These are phyloP conservation scores for Adenanthera pavonina DNA, from an alignment of 306 rosid genomes.

Conservation along the genomic window DNA sequence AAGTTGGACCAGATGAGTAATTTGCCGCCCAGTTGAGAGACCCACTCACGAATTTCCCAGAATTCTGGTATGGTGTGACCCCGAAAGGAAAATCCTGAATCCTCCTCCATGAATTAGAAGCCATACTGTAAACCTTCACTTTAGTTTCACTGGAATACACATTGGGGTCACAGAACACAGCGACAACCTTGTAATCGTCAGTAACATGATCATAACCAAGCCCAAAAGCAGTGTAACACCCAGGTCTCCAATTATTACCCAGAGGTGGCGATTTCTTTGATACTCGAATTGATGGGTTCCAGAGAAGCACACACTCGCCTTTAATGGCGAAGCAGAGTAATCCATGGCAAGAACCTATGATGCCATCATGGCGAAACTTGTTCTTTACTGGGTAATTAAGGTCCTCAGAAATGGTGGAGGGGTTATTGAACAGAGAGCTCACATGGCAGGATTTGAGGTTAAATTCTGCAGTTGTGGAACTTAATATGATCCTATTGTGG, in stretches of 20 bases:
- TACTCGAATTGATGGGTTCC: slow-evolving; percentile 18
- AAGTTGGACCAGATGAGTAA: slow-evolving; percentile 5
- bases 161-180: slow-evolving; percentile 23
- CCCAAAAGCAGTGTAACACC: slow-evolving; percentile 33
- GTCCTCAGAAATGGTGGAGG: slow-evolving; percentile 3
- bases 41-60: slow-evolving; percentile 34
- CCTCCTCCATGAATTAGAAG: slow-evolving; percentile 16
- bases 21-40: slow-evolving; percentile 22
- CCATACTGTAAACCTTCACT: neutral
- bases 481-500: slow-evolving; percentile 10
- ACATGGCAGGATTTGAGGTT: slow-evolving; percentile 10
- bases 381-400: slow-evolving; percentile 27
- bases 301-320: slow-evolving; percentile 18
- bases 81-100: slow-evolving; percentile 34
- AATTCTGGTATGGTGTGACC: neutral
- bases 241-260: slow-evolving; percentile 28
- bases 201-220: neutral
- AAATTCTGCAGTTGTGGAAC: slow-evolving; percentile 1
- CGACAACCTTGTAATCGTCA: slow-evolving; percentile 26
- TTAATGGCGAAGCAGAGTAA: slow-evolving; percentile 25
- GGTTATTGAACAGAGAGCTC: neutral
- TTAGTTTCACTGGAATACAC: neutral
- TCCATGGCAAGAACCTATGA: slow-evolving; percentile 27
- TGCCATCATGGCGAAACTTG: slow-evolving; percentile 13
- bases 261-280: slow-evolving; percentile 7